Percentiles rank a stretch among this genome's conserved stretches.
phyloP scores from a whole-genome alignment of 2,329 filamentous ascomycete genomes.

The Scleromitrula shiraiana region DNA sequence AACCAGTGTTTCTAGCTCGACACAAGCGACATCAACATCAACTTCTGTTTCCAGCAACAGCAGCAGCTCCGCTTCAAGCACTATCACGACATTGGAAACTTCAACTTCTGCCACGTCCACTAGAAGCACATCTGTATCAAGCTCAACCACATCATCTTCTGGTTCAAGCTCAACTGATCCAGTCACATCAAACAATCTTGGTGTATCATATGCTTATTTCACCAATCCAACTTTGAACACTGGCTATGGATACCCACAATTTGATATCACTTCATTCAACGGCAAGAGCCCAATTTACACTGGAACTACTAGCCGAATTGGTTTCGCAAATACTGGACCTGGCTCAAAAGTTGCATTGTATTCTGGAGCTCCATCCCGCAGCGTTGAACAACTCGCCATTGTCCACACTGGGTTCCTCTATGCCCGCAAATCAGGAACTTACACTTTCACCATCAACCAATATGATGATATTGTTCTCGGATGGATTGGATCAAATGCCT shows the following conservation, averaged over 20 bases:
- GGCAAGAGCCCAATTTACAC: not conserved
- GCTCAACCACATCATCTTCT: not conserved
- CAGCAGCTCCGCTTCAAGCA: not conserved
- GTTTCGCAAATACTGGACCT: not conserved
- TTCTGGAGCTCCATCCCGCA: not conserved
- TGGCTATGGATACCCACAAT: not conserved
- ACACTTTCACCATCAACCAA: not conserved
- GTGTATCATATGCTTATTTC: not conserved
- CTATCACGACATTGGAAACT: too few relatives aligned
- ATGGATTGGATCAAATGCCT: not conserved
- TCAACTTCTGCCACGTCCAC: not conserved
- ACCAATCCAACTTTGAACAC: not conserved
- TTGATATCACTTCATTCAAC: not conserved
- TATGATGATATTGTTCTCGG: not conserved
- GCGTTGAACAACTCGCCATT: not conserved
- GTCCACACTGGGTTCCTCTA: not conserved
- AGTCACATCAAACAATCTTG: not conserved
- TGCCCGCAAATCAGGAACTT: not conserved
- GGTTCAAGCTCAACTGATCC: not conserved
- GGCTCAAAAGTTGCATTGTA: not conserved
- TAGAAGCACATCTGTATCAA: not conserved
- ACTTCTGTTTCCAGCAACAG: not conserved
- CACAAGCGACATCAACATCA: too few relatives aligned
- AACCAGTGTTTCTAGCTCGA: too few relatives aligned
- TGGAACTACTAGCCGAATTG: not conserved